Base-by-base conservation (phyloP, 164 flowering plant genomes). In the Malania oleifera region DNA sequence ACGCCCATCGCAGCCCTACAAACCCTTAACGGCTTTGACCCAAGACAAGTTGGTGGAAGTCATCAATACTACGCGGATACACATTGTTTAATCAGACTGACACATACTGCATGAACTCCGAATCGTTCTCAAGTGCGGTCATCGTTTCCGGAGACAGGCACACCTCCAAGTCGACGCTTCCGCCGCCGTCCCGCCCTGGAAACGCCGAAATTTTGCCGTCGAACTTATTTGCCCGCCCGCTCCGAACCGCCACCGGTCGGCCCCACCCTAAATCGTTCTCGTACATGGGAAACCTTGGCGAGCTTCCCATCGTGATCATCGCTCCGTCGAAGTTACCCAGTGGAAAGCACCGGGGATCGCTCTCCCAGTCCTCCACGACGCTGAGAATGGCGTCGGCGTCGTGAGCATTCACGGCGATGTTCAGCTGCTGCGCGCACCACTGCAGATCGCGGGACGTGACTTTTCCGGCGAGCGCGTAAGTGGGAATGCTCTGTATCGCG, bases 181-280 rank as follows among this genome's bases (percentile, higher is more conserved):
- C 97, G 1, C 76, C 79, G 0, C 96, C 93, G 49, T 81, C 91
- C 29, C 90, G 35, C n/a, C 97, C 97, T 3, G 98, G 98, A 59
- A 85, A 87, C 3, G 96, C 96, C 3, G 95, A 86, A 7, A 89
- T 79, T 80, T 87, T 89, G 1, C 98, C 96, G 72, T 89, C 98
- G 52, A 89, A 87, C 54, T 87, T 89, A 65, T 87, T 85, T 0
- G 93, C 86, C 20, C 68, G 43, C 0, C 98, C 97, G 67, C 96
- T 87, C 45, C 97, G 63, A 0, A 87, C 79, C 4, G 91, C 93
- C 57, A 89, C 12, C 5, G 98, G 93, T 39, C 77, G 69, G 1
- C 98, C 98, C 95, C 92, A 87, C 68, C 98, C 98, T 60, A 91
- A 85, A 64, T 89, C 96, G 61, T 82, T 81, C 37, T 82, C 91